Evolutionary conservation across 2,329 filamentous ascomycete genomes (phyloP), one percentile per base, ranked within the genome.

Genomic region (Pseudogymnoascus destructans): DNA sequence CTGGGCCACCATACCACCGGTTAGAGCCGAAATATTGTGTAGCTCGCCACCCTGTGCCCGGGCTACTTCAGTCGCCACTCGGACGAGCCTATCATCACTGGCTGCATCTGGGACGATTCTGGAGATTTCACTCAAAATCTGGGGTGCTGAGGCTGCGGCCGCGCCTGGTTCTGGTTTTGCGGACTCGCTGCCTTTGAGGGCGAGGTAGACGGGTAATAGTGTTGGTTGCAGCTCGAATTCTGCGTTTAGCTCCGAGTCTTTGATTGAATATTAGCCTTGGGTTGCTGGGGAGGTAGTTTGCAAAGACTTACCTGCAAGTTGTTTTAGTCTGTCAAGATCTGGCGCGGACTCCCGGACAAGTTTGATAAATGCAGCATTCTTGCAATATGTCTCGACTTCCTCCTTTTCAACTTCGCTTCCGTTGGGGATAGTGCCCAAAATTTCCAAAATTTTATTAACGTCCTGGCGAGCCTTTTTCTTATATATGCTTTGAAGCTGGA

Each of bases 1-100:
- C 72, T 98, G 95, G n/a, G 92, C 89, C 54, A 95, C 86, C 75
- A 98, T 86, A 2, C 93, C 95, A 27, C 93, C 95, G 1, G 85
- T 86, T 59, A 95, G 74, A 23, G 91, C 85, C 30, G 91, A 87
- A 59, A 95, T 87, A 69, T 96, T 97, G 74, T 98, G 93, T 60
- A 98, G 74, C 70, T 98, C 95, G 58, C 84, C 87, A 25, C 89
- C 88, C 54, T 82, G 84, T 33, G 89, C 87, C 60, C 95, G 82
- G 32, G 85, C 81, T 42, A 89, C 77, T 70, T 91, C 87, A 60
- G 82, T 74, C 0, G 82, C 78, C 11, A 79, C 76, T 64, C 82
- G 73, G 21, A 68, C 60, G 23, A 85, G 72, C 17, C 76, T 76
- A 61, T 78, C 73, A 42, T 77, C 76, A 10, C 71, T 70, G 27